phyloP scores from a whole-genome alignment of 805 yeast species.

The Lipomyces chichibuensis region DNA sequence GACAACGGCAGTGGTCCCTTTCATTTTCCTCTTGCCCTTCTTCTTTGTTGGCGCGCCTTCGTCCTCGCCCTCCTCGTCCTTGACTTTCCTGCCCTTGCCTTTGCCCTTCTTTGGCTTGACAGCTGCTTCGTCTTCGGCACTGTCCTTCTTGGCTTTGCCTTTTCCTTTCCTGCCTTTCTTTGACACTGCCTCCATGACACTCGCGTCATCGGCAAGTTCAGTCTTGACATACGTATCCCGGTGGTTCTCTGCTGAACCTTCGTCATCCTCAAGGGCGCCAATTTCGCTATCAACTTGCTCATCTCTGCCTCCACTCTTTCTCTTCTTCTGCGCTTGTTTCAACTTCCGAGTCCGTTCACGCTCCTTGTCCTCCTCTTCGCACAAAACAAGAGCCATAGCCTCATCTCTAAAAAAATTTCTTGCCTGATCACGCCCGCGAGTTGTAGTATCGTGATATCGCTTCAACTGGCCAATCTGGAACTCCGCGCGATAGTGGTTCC shows the following conservation, averaged over 20 bases:
- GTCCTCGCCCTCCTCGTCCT: constrained; percentile 1
- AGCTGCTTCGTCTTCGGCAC: background rate
- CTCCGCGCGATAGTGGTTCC: constrained; percentile 12
- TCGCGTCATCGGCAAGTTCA: constrained; percentile 8
- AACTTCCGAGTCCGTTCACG: constrained; percentile 27
- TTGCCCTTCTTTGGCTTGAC: constrained; percentile 1
- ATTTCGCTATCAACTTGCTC: constrained; percentile 6
- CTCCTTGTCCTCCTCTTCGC: constrained; percentile 30
- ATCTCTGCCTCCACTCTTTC: constrained; percentile 3
- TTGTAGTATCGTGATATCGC: constrained; percentile 13
- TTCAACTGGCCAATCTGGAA: constrained; percentile 17
- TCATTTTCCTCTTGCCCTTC: constrained; percentile 5
- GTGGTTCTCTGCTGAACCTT: background rate
- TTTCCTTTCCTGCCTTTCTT: constrained; percentile 1
- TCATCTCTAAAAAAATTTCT: constrained; percentile 26
- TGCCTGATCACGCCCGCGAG: constrained; percentile 32
- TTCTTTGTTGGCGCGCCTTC: constrained; percentile 1
- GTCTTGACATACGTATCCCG: constrained; percentile 9
- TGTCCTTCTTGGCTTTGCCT: background rate
- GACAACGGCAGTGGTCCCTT: background rate
- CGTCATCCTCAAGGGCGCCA: background rate
- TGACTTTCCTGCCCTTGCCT: constrained; percentile 1
- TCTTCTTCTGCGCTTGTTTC: constrained; percentile 26
- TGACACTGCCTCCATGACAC: background rate
- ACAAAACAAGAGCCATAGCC: constrained; percentile 30